These are phyloP conservation scores for Clitoria ternatea DNA, from an alignment of 306 rosid species.

Conservation along the genomic window DNA sequence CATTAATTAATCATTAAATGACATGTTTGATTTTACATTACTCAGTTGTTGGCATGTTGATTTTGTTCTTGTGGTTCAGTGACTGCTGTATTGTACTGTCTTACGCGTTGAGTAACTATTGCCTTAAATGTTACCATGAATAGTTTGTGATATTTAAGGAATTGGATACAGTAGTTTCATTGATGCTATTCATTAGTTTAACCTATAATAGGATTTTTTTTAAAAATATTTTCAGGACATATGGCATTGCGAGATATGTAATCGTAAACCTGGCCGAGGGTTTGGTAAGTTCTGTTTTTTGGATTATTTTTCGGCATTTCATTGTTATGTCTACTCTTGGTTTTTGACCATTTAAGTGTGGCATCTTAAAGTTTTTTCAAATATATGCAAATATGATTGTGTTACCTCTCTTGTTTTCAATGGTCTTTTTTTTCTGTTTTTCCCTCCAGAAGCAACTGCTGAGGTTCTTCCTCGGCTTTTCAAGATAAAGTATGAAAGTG, in stretches of 20 bases:
- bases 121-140: conserved; percentile 18
- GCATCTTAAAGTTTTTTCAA: neutral
- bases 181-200: conserved; percentile 17
- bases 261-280: conserved; percentile 97
- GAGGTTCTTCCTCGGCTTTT: conserved; percentile 98
- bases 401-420: conserved; percentile 13
- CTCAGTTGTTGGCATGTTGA: neutral
- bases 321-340: neutral
- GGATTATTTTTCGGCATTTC: neutral
- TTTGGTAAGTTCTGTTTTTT: conserved; percentile 55
- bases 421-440: conserved; percentile 10
- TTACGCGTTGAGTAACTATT: neutral
- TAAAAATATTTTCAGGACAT: conserved; percentile 76
- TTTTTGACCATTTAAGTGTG: conserved; percentile 6
- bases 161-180: neutral
- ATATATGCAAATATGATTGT: conserved; percentile 11
- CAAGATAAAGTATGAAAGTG: conserved; percentile 96
- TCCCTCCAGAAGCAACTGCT: conserved; percentile 85
- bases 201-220: conserved; percentile 13
- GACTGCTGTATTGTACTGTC: conserved; percentile 6
- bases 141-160: neutral
- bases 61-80: conserved; percentile 13
- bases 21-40: conserved; percentile 5
- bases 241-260: conserved; percentile 99
- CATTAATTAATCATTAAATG: conserved; percentile 18